A percentile compares a stretch with the other conserved stretches of the same genome.
These are phyloP conservation scores for Trichoderma harzianum DNA, from an alignment of 2,329 filamentous ascomycete genomes.

Conservation along the genomic window DNA sequence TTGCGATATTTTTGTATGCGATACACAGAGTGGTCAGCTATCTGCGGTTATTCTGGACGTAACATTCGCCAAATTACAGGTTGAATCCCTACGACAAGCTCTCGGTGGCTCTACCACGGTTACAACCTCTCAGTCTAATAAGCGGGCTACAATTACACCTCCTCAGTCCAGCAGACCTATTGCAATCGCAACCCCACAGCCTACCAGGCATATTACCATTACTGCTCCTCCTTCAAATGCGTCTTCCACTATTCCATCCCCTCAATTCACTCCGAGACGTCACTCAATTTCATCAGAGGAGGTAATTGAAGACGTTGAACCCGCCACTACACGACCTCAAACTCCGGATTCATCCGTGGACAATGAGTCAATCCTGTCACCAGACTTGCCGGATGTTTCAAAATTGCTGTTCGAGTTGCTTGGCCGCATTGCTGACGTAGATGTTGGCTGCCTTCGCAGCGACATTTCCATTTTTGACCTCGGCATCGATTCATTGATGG, in stretches of 20 bases:
- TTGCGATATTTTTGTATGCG: not conserved
- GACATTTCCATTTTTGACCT: not conserved
- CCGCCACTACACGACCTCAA: not conserved
- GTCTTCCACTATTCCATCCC: not conserved
- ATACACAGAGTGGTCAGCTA: not conserved
- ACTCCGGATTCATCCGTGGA: not conserved
- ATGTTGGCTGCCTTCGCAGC: not conserved
- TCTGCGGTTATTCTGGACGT: not conserved
- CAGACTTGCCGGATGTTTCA: not conserved
- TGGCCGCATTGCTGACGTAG: not conserved
- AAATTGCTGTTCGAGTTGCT: not conserved
- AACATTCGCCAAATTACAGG: not conserved
- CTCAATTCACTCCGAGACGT: not conserved
- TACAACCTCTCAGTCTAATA: not conserved
- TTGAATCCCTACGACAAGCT: not conserved
- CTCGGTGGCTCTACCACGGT: not conserved
- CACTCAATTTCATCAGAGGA: not conserved
- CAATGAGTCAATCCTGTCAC: not conserved
- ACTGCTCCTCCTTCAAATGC: not conserved
- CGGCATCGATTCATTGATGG: not conserved
- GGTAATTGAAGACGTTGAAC: not conserved
- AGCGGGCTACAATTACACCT: not conserved
- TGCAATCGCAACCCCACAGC: not conserved
- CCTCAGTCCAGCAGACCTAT: not conserved
- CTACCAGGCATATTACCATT: not conserved